A percentile compares a stretch with the other conserved stretches of the same genome.
Evolutionary conservation across 208 protist species (phyloP).

Genomic region (Crithidia sp.): DNA sequence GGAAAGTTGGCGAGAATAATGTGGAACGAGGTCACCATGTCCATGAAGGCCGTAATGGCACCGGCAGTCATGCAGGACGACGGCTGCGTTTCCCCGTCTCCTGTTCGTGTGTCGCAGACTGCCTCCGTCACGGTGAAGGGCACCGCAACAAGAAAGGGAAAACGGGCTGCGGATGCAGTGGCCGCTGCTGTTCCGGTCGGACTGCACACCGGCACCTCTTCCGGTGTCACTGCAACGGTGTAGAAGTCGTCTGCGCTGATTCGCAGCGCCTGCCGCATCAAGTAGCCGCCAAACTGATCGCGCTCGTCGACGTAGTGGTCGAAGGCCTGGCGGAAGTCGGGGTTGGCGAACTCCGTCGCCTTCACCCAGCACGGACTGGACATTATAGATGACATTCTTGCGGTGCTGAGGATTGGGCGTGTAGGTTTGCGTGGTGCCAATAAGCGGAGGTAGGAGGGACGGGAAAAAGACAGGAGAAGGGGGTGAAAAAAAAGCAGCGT

Average conservation of each 20-base stretch:
- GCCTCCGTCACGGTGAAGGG: conserved; percentile 29
- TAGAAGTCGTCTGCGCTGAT: conserved; percentile 35
- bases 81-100: not conserved
- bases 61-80: conserved; percentile 16
- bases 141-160: conserved; percentile 29
- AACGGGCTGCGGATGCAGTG: conserved; percentile 4
- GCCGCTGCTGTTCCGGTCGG: conserved; percentile 14
- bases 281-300: conserved; percentile 37
- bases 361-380: conserved; percentile 36
- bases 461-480: too few species aligned
- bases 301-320: conserved; percentile 30
- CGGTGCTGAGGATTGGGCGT: not conserved
- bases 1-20: conserved; percentile 46
- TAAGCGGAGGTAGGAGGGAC: too few species aligned
- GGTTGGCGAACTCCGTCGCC: conserved; percentile 10
- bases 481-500: too few species aligned
- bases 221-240: conserved; percentile 2
- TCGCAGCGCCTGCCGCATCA: conserved; percentile 29
- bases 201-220: conserved; percentile 27
- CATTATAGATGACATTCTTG: conserved; percentile 15
- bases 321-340: conserved; percentile 26
- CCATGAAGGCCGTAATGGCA: conserved; percentile 26
- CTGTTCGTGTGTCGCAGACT: conserved; percentile 19
- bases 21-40: conserved; percentile 66
- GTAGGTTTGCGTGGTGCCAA: too few species aligned